A percentile compares a stretch with the other conserved stretches of the same genome.
These are phyloP conservation scores for Panaeolus papilionaceus DNA, from an alignment of 768 basidiomycete genomes.

Conservation along the genomic window DNA sequence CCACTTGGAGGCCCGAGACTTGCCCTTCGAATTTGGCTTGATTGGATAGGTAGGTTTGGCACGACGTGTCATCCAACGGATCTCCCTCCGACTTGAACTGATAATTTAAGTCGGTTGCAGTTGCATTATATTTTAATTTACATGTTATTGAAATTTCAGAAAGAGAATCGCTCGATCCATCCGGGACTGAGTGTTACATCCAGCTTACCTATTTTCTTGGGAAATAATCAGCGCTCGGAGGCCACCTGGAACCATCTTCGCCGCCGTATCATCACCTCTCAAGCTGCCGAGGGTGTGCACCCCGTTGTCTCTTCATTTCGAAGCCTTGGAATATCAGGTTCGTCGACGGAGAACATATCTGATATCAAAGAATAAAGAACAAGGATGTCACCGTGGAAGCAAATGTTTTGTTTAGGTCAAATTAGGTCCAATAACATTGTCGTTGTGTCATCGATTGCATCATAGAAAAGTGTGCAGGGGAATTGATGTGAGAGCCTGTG, in stretches of 20 bases:
- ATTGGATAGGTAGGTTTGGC: background rate
- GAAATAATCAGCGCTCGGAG: background rate
- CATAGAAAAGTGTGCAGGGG: background rate
- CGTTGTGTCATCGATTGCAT: constrained; percentile 9
- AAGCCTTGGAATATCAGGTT: background rate
- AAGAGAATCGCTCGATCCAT: background rate
- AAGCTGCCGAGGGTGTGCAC: background rate
- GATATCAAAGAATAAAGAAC: background rate
- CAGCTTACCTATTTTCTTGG: background rate
- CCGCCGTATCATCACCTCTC: background rate
- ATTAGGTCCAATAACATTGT: background rate
- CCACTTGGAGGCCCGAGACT: constrained; percentile 8
- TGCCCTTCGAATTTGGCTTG: background rate
- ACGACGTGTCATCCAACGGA: background rate
- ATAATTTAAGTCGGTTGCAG: background rate
- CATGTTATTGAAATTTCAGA: background rate
- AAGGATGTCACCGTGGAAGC: background rate
- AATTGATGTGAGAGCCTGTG: background rate
- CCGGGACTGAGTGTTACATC: background rate
- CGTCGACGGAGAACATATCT: constrained; percentile 1
- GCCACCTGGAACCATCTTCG: background rate
- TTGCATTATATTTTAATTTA: background rate
- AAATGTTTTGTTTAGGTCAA: background rate
- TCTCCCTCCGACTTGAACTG: background rate
- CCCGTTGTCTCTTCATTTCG: background rate